Evolutionary conservation across 148 eudicot species (phyloP), one percentile per base, ranked within the genome.

Genomic region (Chenopodium suecicum): DNA sequence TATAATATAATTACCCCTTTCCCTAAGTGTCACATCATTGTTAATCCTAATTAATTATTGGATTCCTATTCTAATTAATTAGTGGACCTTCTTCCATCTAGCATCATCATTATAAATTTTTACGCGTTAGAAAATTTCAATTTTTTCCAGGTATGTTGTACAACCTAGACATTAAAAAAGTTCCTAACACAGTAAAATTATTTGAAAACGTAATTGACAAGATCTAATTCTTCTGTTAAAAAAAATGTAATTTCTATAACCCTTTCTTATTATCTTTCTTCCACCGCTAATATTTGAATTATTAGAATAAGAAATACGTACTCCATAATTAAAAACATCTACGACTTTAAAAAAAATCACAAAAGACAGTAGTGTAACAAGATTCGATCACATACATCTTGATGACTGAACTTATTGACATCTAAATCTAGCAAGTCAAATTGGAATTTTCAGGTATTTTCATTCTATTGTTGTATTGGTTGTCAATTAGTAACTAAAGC

Each of bases 1-100:
- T n/a, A 50, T 0, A 27, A 23, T 27, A 27, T 14, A 47, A 27
- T 74, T 25, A 73, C 58, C 8, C 19, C 31, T 22, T 46, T 47
- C 25, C 52, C 44, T 44, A n/a, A 47, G 41, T 46, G 76, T 73
- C 76, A 73, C 76, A 48, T 73, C 76, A 73, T 47, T 27, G 60
- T 41, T 13, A 17, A 74, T 73, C 32, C 70, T 67, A 67, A 9
- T 48, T 48, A 47, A 47, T n/a, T 34, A 37, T 16, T 47, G 23
- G n/a, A 22, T 52, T 50, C n/a, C 41, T 50, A 27, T 25, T 46
- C 52, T 52, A 74, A 41, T 41, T 41, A 41, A 6, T 11, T 27
- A 52, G 77, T 52, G 77, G 77, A 13, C 52, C 77, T 41, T 41
- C 64, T 50, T 50, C 32, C 75, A 71, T 71, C 7, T 71, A 44